Evolutionary conservation across 805 yeast genomes (phyloP).

Genomic region (Candida caryicola): DNA sequence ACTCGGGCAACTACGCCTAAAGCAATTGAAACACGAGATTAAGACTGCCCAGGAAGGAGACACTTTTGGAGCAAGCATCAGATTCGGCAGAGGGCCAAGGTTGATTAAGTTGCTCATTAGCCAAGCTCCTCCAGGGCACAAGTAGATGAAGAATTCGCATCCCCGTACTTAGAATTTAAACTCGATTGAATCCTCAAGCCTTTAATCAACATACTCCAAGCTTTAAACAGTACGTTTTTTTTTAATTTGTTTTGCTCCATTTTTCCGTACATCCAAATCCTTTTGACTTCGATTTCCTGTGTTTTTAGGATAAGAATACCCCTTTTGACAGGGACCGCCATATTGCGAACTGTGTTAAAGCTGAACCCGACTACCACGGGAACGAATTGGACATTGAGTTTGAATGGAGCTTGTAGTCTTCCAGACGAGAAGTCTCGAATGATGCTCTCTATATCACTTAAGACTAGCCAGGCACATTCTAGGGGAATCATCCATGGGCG

Average conservation of each 20-base stretch:
- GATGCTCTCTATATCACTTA: slow-evolving; percentile 20
- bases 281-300: slow-evolving; percentile 17
- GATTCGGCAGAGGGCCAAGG: slow-evolving; percentile 10
- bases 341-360: slow-evolving; percentile 20
- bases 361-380: slow-evolving; percentile 33
- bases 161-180: slow-evolving; percentile 9
- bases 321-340: slow-evolving; percentile 25
- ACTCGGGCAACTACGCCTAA: slow-evolving; percentile 21
- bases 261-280: slow-evolving; percentile 25
- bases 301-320: slow-evolving; percentile 26
- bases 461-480: slow-evolving; percentile 26
- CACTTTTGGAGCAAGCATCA: slow-evolving; percentile 25
- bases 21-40: slow-evolving; percentile 14
- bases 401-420: slow-evolving; percentile 4
- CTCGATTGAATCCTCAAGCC: slow-evolving; percentile 16
- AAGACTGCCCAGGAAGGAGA: slow-evolving; percentile 19
- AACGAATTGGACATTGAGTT: slow-evolving; percentile 18
- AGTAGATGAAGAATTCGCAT: slow-evolving; percentile 12
- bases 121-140: slow-evolving; percentile 34
- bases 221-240: slow-evolving; percentile 5
- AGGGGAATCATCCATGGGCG: slow-evolving; percentile 29
- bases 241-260: slow-evolving; percentile 7
- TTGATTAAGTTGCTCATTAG: slow-evolving; percentile 17
- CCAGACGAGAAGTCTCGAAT: slow-evolving; percentile 11
- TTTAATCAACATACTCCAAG: slow-evolving; percentile 10